Evolutionary conservation across 352 stramenopile species (phyloP).

Genomic region (Globisporangium echinulatum): DNA sequence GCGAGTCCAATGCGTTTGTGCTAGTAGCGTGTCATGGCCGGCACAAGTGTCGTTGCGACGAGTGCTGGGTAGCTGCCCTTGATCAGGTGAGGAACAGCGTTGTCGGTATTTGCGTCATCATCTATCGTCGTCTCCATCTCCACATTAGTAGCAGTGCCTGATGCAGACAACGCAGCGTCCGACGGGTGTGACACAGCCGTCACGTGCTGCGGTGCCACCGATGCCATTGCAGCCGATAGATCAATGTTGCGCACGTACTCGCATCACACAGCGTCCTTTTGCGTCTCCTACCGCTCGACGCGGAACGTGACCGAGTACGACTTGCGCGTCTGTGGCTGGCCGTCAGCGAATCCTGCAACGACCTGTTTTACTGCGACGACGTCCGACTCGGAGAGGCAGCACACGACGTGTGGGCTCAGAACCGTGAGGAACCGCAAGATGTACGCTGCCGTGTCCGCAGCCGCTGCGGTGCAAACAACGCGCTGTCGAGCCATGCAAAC

Average conservation of each 20-base stretch:
- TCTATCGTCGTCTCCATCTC: no score
- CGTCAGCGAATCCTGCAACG: neutral
- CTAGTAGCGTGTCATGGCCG: constrained; percentile 16
- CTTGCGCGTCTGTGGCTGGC: constrained; percentile 2
- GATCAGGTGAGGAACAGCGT: constrained; percentile 13
- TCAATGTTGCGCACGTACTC: neutral
- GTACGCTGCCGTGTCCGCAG: constrained; percentile 65
- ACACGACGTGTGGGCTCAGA: constrained; percentile 11
- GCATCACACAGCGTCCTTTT: constrained; percentile 10
- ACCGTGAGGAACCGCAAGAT: constrained; percentile 45
- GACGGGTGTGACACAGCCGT: neutral
- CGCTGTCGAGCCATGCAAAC: constrained; percentile 56
- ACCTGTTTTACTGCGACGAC: constrained; percentile 2
- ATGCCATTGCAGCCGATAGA: neutral
- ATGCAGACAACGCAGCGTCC: no score
- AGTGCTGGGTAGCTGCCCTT: constrained; percentile 35
- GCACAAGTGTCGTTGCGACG: constrained; percentile 18
- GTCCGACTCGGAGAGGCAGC: constrained; percentile 11
- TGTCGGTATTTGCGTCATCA: constrained; percentile 2
- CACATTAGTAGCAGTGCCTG: no score
- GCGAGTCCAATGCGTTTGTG: constrained; percentile 9
- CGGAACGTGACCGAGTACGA: constrained; percentile 15
- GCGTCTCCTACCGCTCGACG: constrained; percentile 10
- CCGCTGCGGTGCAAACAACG: constrained; percentile 27
- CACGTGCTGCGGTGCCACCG: neutral